Conservation (phyloP, 1,139 yeast genomes). For the Candida mesenterica region DNA sequence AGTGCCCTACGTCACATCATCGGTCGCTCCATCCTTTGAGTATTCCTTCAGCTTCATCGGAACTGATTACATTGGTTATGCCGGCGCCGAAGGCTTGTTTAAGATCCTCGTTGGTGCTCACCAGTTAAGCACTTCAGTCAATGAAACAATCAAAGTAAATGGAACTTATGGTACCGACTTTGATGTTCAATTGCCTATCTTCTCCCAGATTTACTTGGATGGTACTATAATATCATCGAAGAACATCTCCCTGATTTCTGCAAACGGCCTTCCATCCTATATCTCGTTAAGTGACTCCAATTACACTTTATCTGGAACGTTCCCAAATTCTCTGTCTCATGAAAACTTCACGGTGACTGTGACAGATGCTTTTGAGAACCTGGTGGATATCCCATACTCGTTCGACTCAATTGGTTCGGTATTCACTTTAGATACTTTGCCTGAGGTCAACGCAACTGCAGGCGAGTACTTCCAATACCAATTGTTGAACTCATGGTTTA, state of each 20-base stretch:
- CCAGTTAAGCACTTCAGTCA: conserved; percentile 62
- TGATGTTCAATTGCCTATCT: conserved; percentile 58
- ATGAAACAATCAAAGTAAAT: conserved; percentile 53
- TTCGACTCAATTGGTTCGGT: conserved; percentile 48
- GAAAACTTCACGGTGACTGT: conserved; percentile 57
- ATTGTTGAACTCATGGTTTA: conserved; percentile 52
- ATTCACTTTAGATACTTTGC: conserved; percentile 52
- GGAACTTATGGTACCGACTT: conserved; percentile 64
- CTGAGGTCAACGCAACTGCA: conserved; percentile 65
- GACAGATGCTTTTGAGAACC: conserved; percentile 62
- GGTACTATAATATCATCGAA: conserved; percentile 41
- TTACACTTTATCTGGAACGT: conserved; percentile 54
- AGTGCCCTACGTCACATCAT: conserved; percentile 82
- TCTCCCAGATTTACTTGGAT: conserved; percentile 58
- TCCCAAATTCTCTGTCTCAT: conserved; percentile 46
- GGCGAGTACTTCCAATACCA: conserved; percentile 58
- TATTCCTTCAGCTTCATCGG: conserved; percentile 78
- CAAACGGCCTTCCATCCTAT: conserved; percentile 60
- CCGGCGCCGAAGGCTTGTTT: conserved; percentile 72
- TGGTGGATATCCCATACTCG: conserved; percentile 56
- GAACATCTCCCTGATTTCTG: conserved; percentile 55
- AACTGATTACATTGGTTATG: conserved; percentile 70
- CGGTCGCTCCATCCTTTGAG: conserved; percentile 79
- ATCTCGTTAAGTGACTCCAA: conserved; percentile 44
- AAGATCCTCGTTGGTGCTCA: conserved; percentile 85